These are phyloP conservation scores for Juglanconis oblonga DNA, from an alignment of 2,329 filamentous ascomycete genomes.

Conservation along the genomic window DNA sequence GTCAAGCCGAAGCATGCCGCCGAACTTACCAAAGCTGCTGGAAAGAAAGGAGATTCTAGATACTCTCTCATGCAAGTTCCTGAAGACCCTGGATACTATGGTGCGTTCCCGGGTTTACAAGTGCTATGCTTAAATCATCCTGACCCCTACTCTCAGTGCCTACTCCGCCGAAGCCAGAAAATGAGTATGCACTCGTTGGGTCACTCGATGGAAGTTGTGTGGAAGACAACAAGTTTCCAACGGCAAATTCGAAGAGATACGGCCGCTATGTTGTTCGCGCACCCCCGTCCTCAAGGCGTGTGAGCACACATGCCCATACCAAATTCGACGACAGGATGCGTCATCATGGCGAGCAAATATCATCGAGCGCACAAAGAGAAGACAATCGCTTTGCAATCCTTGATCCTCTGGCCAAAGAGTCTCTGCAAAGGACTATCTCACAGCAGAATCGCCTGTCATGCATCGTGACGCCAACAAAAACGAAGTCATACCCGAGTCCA, in stretches of 20 bases:
- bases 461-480: constrained; percentile 24
- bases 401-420: constrained; percentile 40
- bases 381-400: constrained; percentile 29
- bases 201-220: constrained; percentile 9
- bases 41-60: background rate
- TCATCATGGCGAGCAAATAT: background rate
- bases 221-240: background rate
- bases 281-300: constrained; percentile 1
- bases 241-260: constrained; percentile 9
- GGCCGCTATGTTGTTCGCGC: constrained; percentile 18
- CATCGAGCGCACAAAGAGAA: constrained; percentile 20
- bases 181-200: constrained; percentile 17
- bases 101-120: background rate
- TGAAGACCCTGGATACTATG: constrained; percentile 12
- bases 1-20: background rate
- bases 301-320: background rate
- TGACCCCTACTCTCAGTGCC: constrained; percentile 2
- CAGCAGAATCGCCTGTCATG: constrained; percentile 43
- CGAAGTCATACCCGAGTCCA: constrained; percentile 16
- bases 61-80: constrained; percentile 25
- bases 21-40: background rate
- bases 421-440: constrained; percentile 42
- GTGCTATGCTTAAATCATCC: background rate
- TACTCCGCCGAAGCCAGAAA: background rate
- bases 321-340: background rate